Base-by-base conservation (phyloP, 495 filamentous ascomycete species). In the Penicillium egyptiacum region DNA sequence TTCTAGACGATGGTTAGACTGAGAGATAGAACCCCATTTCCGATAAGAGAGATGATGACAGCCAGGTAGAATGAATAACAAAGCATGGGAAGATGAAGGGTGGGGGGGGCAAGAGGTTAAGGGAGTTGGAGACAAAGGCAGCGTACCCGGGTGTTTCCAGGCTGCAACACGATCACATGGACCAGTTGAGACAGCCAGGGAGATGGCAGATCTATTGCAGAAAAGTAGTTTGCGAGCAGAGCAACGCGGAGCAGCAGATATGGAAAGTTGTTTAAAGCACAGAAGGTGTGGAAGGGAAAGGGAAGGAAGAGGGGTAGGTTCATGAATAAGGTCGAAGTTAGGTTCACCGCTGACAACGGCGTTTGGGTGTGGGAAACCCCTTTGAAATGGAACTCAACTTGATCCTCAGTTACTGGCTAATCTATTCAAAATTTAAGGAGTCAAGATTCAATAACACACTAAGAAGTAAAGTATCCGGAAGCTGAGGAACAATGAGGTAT, bases 261-360 rank as follows among this genome's bases (percentile, higher is more conserved):
- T 20, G 16, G 14, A 25, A 8, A 43, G 39, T 20, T 9, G 37
- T 50, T 50, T 14, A 53, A 19, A 19, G 8, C 22, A 17, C 22
- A 40, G 39, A 30, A 23, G 37, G 22, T 53, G 39, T 43, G n/a
- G 42, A 48, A 57, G 53, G 56, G 41, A 55, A 60, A 52, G 50
- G 50, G 30, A 55, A 57, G 54, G 59, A 53, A 55, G 64, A 66
- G 62, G 65, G 66, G 66, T 68, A 68, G 59, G 57, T 55, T 61
- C 59, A 66, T 69, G 61, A 64, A 61, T 61, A 63, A 60, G 60
- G 56, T 56, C 51, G 45, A 53, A 53, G 59, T 63, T 42, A 43
- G 50, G 50, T 53, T 53, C 50, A 53, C 50, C 50, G 37, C 50
- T 53, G 50, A 17, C 50, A 41, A 31, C 56, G 55, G 23, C 11